These are phyloP conservation scores for Heterobasidion occidentale DNA, from an alignment of 1,284 basidiomycete genomes.

Conservation along the genomic window DNA sequence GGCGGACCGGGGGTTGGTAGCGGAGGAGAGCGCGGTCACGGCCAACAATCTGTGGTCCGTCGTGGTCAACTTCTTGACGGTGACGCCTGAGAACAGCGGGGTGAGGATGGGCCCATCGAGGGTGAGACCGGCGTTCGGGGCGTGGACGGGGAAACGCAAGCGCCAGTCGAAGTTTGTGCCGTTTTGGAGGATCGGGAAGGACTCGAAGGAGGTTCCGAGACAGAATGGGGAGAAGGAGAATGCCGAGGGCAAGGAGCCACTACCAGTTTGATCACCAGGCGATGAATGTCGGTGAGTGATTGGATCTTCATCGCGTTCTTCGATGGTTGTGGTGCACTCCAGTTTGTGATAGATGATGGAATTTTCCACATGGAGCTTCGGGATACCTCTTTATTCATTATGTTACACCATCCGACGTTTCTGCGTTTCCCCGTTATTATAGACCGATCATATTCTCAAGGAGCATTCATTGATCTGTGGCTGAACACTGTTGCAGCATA, in stretches of 20 bases:
- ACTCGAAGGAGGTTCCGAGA: background rate
- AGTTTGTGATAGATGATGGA: no score
- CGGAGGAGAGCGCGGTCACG: conserved; percentile 46
- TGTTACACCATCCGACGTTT: no score
- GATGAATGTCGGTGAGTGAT: background rate
- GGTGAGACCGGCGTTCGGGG: background rate
- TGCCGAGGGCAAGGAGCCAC: background rate
- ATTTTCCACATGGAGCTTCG: no score
- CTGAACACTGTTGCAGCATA: no score
- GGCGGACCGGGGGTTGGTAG: conserved; percentile 57
- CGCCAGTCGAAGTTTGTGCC: background rate
- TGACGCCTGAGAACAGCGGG: conserved; percentile 22
- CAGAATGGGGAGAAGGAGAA: background rate
- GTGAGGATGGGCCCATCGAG: background rate
- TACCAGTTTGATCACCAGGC: no score
- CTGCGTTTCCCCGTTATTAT: no score
- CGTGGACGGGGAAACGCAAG: background rate
- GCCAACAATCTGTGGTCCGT: conserved; percentile 67
- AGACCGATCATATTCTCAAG: no score
- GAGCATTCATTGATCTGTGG: no score
- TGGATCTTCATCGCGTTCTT: background rate
- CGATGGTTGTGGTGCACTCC: no score
- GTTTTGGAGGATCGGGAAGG: background rate
- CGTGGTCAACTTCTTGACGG: conserved; percentile 52
- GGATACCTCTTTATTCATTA: no score